Conservation (phyloP, 31 red algal genomes). For the Odonthalia washingtoniensis region DNA sequence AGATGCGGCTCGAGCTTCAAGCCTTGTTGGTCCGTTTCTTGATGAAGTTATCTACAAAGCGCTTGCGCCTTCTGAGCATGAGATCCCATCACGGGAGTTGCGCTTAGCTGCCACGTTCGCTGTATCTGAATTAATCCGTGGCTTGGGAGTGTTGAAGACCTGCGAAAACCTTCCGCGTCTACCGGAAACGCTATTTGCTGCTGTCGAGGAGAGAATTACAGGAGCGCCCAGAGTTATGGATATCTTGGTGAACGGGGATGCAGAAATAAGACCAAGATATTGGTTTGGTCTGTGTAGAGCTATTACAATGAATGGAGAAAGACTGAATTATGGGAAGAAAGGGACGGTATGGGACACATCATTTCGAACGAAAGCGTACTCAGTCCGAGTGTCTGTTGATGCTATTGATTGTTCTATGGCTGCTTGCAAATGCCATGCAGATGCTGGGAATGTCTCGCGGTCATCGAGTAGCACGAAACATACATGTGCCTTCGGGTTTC, state of each 20-base stretch:
- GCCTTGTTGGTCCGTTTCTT: constrained; percentile 63
- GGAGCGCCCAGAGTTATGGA: constrained; percentile 38
- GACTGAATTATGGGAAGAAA: constrained; percentile 55
- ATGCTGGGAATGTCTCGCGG: not conserved
- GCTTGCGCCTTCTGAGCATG: constrained; percentile 46
- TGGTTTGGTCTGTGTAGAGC: constrained; percentile 81
- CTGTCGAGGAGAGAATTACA: constrained; percentile 46
- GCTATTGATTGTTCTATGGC: constrained; percentile 56
- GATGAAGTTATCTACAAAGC: constrained; percentile 77
- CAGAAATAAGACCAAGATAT: constrained; percentile 51
- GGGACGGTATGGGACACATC: constrained; percentile 71
- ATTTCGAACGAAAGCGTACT: constrained; percentile 39
- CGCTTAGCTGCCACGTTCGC: constrained; percentile 54
- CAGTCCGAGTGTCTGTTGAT: constrained; percentile 44
- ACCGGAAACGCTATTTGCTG: constrained; percentile 65
- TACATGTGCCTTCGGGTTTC: constrained; percentile 59
- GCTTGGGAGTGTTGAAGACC: constrained; percentile 53
- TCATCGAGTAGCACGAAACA: constrained; percentile 32
- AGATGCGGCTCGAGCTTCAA: constrained; percentile 50
- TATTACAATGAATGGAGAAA: constrained; percentile 58
- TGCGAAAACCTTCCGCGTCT: constrained; percentile 55
- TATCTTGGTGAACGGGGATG: constrained; percentile 49
- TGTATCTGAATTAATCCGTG: constrained; percentile 58
- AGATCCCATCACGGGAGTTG: constrained; percentile 40
- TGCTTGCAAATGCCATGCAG: constrained; percentile 35